phyloP scores from a whole-genome alignment of 129 eudicot genomes.

The Lactuca saligna region DNA sequence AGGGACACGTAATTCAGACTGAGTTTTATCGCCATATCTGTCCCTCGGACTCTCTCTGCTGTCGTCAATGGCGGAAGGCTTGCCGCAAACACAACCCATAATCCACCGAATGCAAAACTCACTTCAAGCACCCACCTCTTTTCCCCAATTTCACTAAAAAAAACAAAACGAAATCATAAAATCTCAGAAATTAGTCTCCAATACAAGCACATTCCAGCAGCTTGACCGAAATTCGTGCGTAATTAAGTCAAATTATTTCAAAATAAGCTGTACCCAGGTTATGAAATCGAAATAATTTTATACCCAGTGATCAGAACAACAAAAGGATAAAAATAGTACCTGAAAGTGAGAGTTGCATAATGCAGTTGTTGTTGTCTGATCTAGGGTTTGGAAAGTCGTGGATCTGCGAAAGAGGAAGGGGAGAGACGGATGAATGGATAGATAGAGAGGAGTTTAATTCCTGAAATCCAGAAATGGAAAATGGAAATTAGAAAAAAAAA shows the following conservation, averaged over 20 bases:
- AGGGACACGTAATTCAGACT: conserved; percentile 43
- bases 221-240: conserved; percentile 1
- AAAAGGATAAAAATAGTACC: conserved; percentile 29
- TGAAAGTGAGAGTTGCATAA: conserved; percentile 31
- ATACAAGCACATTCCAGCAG: conserved; percentile 8
- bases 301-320: not conserved
- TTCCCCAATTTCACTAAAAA: conserved; percentile 22
- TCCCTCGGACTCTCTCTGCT: conserved; percentile 71
- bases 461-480: conserved; percentile 29
- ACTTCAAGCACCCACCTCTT: conserved; percentile 38
- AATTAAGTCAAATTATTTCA: conserved; percentile 11
- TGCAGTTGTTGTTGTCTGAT: conserved; percentile 25
- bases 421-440: conserved; percentile 24
- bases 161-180: conserved; percentile 10
- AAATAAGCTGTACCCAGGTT: not conserved
- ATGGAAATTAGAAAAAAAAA: conserved; percentile 7
- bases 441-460: conserved; percentile 24
- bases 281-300: conserved; percentile 1
- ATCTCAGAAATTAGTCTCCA: conserved; percentile 18
- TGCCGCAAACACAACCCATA: conserved; percentile 88
- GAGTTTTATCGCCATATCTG: conserved; percentile 52
- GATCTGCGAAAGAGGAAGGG: conserved; percentile 46
- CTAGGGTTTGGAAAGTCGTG: conserved; percentile 30
- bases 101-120: conserved; percentile 29
- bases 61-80: conserved; percentile 74